Evolutionary conservation across 2,329 filamentous ascomycete species (phyloP), one percentile per base, ranked within the genome.

Genomic region (Elsinoe ampelina): DNA sequence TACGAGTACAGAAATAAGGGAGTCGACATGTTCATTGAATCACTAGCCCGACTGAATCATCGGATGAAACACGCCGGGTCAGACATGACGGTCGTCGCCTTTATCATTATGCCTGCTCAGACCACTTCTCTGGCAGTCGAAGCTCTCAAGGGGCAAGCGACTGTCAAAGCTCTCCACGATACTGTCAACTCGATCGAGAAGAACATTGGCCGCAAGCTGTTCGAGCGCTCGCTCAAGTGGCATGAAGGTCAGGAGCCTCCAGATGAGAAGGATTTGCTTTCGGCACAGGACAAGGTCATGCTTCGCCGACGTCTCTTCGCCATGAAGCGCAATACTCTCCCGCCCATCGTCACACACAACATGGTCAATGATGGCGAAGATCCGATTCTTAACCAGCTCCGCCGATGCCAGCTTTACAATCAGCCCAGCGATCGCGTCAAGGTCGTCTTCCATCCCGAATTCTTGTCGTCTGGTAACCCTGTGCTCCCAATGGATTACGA

Each of bases 11-110:
- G 93, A 62, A 98, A 98, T 70, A 98, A 98, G 75, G 93, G 93
- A 67, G 92, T 96, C 8, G 93, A 98, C 72, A 97, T 98, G 93
- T 98, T 97, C 72, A 95, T 98, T 64, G 93, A 98, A 73, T 93
- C 91, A 2, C 77, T 98, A 61, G 93, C 93, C 26, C 87, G 93
- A 42, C 76, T 98, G 66, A 98, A 98, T 74, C 91, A 97, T 76
- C 83, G 87, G 38, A 82, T 98, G 68, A 97, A 97, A 80, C 74
- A 74, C 54, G 74, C 84, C 6, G 89, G 89, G 50, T 95, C 89
- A 64, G 95, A 93, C 73, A 91, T 85, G 69, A 97, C 93, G 0
- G 86, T 98, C 6, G 92, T 98, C 15, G 92, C 93, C 17, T 98
- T 98, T 70, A 87, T 98, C 72, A 97, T 98, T 71, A 95, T 98